phyloP scores from a whole-genome alignment of 1,139 yeast species.

The Pichia cactophila region DNA sequence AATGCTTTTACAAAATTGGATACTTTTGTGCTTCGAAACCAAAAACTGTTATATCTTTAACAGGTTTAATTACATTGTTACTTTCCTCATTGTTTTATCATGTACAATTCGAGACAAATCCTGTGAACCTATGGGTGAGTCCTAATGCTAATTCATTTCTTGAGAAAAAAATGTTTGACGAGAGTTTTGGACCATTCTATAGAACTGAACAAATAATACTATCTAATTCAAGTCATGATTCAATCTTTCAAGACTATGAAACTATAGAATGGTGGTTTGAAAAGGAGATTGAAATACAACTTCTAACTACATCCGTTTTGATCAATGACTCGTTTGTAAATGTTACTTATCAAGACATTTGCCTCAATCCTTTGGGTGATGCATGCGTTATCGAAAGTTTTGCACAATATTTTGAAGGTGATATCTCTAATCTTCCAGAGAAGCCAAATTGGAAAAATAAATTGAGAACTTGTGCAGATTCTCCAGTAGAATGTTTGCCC shows the following conservation, averaged over 20 bases:
- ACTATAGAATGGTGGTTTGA: conserved; percentile 83
- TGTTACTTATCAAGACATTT: conserved; percentile 52
- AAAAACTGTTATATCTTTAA: conserved; percentile 39
- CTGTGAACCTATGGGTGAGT: conserved; percentile 85
- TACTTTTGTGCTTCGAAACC: conserved; percentile 54
- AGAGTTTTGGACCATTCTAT: conserved; percentile 85
- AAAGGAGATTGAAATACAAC: conserved; percentile 51
- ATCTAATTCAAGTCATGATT: conserved; percentile 54
- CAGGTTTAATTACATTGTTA: conserved; percentile 38
- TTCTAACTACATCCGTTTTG: conserved; percentile 17
- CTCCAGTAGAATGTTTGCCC: conserved; percentile 89
- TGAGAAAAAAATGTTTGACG: conserved; percentile 66
- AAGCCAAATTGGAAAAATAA: conserved; percentile 43
- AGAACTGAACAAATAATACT: conserved; percentile 79
- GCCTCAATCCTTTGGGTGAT: conserved; percentile 76
- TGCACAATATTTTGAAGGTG: conserved; percentile 79
- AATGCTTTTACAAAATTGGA: conserved; percentile 43
- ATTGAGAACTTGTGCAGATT: conserved; percentile 53
- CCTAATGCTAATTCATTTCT: conserved; percentile 64
- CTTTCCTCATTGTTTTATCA: conserved; percentile 50
- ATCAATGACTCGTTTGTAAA: conserved; percentile 18
- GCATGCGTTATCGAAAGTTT: conserved; percentile 85
- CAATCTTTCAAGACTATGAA: conserved; percentile 51
- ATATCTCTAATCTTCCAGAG: conserved; percentile 42
- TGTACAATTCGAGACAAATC: conserved; percentile 63